Percentiles rank a stretch among this genome's conserved stretches.
Conservation (phyloP, 192 early-diverging fungal species). For the Gonapodya prolifera region DNA sequence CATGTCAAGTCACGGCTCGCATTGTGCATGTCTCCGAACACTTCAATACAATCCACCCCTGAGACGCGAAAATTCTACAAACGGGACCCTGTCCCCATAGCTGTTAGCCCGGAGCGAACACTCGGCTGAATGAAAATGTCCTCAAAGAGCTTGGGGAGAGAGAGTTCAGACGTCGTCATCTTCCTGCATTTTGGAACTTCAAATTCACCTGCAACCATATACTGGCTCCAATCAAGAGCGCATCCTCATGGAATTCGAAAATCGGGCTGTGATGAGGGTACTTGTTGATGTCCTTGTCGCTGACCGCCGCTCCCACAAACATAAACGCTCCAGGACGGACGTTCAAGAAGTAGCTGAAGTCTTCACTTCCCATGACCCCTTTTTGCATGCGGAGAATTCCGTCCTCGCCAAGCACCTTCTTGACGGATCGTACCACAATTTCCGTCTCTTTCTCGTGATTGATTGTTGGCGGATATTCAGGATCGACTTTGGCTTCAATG, state of each 20-base stretch:
- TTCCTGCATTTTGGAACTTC: not conserved
- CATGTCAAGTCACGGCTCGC: too few relatives aligned
- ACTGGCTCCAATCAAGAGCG: not conserved
- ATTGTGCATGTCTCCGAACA: too few relatives aligned
- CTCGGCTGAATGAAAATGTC: not conserved
- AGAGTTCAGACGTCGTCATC: too few relatives aligned
- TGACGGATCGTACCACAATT: not conserved
- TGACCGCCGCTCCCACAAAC: not conserved
- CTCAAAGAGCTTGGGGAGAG: not conserved
- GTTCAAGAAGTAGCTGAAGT: constrained; percentile 2
- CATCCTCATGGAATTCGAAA: constrained; percentile 5
- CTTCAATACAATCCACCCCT: too few relatives aligned
- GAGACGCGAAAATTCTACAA: too few relatives aligned
- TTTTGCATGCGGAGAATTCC: not conserved
- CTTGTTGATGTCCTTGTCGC: not conserved
- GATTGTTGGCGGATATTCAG: not conserved
- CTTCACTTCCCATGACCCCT: constrained; percentile 1
- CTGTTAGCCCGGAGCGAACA: not conserved
- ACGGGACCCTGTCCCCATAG: not conserved
- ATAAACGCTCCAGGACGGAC: not conserved
- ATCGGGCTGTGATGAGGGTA: constrained; percentile 5
- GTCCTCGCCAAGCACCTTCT: not conserved
- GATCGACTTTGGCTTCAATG: not conserved
- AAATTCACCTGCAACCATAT: constrained; percentile 14
- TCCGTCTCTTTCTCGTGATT: constrained; percentile 1